Evolutionary conservation across 78 protist genomes (phyloP), one percentile per base, ranked within the genome.

Genomic region (Bodo saltans): DNA sequence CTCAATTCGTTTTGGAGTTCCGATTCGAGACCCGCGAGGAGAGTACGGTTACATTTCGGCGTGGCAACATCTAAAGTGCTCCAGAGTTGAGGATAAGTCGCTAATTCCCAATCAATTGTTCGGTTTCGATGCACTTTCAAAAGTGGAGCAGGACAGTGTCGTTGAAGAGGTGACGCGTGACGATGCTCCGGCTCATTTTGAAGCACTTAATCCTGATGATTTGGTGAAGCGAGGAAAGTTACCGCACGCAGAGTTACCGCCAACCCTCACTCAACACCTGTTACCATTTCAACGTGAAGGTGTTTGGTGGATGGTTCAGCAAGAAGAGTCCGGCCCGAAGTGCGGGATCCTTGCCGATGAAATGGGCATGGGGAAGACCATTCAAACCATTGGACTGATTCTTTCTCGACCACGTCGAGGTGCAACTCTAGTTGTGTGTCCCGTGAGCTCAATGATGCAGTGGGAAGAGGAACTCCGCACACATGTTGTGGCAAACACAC

Each of bases 291-390:
- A 88, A 82, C 4, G 23, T 12, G 85, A 74, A 41, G 87, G 89
- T 30, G 68, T 85, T 26, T 84, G 73, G 39, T 89, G 92, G 92
- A 47, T 89, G 83, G 3, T 40, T 33, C 35, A 34, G 60, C 92
- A 89, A 70, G 91, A 88, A 79, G 37, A 32, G 28, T 2, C 83
- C 8, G 25, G 42, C 17, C 11, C 71, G 25, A 76, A 23, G 38
- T 82, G 87, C 83, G 99, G 99, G 69, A 83, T 86, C 33, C 74
- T 89, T 27, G 90, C 91, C 30, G 91, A 89, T 30, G 90, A 86
- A 29, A 89, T 86, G 91, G 91, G 90, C 27, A 3, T 89, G 30
- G 90, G 90, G 21, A 82, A 71, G 69, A 87, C 90, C 39, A 73
- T 88, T 38, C 89, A 88, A 26, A 85, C 83, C 41, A 85, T 88